Conservation (phyloP, 2,329 filamentous ascomycete species). For the Diaporthe citrichinensis region DNA sequence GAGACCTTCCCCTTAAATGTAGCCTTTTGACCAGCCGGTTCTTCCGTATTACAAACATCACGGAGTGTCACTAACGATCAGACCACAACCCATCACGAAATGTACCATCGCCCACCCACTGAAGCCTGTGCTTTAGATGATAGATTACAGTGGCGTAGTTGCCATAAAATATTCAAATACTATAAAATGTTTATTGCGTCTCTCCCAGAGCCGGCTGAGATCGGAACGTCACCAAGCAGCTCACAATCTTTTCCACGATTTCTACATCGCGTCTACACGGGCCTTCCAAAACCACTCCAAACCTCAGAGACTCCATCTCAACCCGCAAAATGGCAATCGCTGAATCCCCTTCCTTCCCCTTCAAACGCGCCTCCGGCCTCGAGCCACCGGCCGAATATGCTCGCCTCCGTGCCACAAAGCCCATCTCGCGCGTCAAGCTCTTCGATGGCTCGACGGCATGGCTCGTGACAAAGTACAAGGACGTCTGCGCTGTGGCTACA, state of each 20-base stretch:
- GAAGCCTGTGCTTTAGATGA: neutral
- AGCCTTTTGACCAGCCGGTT: neutral
- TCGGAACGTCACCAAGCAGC: too few species aligned
- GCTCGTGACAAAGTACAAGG: conserved; percentile 63
- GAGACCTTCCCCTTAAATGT: neutral
- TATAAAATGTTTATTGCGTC: neutral
- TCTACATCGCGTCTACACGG: neutral
- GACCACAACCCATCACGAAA: neutral
- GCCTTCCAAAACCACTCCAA: neutral
- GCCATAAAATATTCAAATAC: neutral
- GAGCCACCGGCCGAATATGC: conserved; percentile 61
- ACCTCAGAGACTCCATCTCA: neutral
- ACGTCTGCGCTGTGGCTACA: conserved; percentile 60
- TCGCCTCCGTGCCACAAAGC: conserved; percentile 56
- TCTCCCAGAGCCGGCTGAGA: neutral
- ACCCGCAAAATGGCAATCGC: neutral
- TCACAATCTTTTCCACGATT: neutral
- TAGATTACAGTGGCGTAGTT: neutral
- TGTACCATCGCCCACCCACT: neutral
- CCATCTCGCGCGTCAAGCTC: conserved; percentile 60
- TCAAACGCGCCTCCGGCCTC: conserved; percentile 54
- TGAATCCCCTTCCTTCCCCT: conserved; percentile 51
- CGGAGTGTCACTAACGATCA: neutral
- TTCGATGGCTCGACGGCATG: conserved; percentile 63
- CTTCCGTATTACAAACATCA: neutral